These are phyloP conservation scores for Penicillium vulpinum DNA, from an alignment of 2,329 filamentous ascomycete species.

Conservation along the genomic window DNA sequence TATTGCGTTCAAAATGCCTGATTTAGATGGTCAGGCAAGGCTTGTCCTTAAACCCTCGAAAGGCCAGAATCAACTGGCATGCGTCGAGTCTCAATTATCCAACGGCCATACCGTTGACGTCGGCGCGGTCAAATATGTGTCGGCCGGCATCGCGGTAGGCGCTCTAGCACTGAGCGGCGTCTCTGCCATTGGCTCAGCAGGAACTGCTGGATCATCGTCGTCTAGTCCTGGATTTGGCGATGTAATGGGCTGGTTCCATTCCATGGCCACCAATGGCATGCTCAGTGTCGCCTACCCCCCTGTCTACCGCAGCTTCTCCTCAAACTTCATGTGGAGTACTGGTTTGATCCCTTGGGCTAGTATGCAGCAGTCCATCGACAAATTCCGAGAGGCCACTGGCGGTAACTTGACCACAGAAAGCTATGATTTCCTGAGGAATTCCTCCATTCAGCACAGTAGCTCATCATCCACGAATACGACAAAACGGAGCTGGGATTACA, in stretches of 20 bases:
- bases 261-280: constrained; percentile 95
- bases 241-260: constrained; percentile 86
- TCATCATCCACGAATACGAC: constrained; percentile 50
- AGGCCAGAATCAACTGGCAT: constrained; percentile 67
- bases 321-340: constrained; percentile 91
- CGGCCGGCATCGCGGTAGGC: constrained; percentile 80
- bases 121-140: constrained; percentile 76
- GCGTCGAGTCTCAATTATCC: constrained; percentile 74
- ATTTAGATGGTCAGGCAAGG: constrained; percentile 82
- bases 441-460: constrained; percentile 59
- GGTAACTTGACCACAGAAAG: constrained; percentile 83
- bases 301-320: constrained; percentile 84
- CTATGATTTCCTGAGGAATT: constrained; percentile 71
- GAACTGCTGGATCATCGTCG: constrained; percentile 61
- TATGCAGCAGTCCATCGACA: constrained; percentile 80
- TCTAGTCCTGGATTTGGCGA: constrained; percentile 83
- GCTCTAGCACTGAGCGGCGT: constrained; percentile 73
- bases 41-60: constrained; percentile 69
- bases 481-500: constrained; percentile 57
- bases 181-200: constrained; percentile 64
- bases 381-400: constrained; percentile 75
- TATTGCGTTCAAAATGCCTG: constrained; percentile 87
- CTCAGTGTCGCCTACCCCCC: constrained; percentile 83
- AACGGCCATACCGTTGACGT: constrained; percentile 83
- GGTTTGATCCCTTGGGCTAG: constrained; percentile 79